Evolutionary conservation across 208 protist genomes (phyloP).

Genomic region (Tritrichomonas musculus): DNA sequence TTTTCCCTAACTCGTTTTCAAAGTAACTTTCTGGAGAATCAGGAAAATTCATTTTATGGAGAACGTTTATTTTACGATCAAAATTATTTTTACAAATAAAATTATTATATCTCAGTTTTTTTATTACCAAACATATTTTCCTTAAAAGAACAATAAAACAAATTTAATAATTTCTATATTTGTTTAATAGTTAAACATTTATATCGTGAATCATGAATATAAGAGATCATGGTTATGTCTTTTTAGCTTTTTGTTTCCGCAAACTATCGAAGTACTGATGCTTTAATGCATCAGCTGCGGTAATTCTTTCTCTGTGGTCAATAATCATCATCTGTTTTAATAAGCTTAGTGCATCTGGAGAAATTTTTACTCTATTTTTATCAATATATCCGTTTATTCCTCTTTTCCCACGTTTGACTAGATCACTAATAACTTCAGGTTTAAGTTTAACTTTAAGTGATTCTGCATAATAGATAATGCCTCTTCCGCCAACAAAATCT

Average conservation of each 20-base stretch:
- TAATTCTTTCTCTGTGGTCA: slow-evolving; percentile 16
- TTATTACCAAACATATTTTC: too few species aligned
- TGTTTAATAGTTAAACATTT: too few species aligned
- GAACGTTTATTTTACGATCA: too few species aligned
- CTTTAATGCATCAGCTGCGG: slow-evolving; percentile 21
- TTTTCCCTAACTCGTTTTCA: not conserved
- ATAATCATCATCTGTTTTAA: not conserved
- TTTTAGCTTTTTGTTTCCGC: too few species aligned
- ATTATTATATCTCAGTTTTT: too few species aligned
- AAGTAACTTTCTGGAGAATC: not conserved
- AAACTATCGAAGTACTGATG: slow-evolving; percentile 7
- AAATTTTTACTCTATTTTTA: too few species aligned
- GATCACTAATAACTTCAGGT: not conserved
- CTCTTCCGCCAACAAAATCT: not conserved
- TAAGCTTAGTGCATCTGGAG: slow-evolving; percentile 20
- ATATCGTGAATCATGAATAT: too few species aligned
- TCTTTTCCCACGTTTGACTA: not conserved
- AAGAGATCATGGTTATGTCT: too few species aligned
- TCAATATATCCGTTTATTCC: not conserved
- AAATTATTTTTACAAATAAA: too few species aligned
- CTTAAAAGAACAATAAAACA: too few species aligned
- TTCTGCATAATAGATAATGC: not conserved
- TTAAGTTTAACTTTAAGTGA: not conserved
- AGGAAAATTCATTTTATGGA: not conserved
- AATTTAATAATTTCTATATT: too few species aligned